Base-by-base conservation (phyloP, 2,329 filamentous ascomycete species). In the Fusarium sambucinum region DNA sequence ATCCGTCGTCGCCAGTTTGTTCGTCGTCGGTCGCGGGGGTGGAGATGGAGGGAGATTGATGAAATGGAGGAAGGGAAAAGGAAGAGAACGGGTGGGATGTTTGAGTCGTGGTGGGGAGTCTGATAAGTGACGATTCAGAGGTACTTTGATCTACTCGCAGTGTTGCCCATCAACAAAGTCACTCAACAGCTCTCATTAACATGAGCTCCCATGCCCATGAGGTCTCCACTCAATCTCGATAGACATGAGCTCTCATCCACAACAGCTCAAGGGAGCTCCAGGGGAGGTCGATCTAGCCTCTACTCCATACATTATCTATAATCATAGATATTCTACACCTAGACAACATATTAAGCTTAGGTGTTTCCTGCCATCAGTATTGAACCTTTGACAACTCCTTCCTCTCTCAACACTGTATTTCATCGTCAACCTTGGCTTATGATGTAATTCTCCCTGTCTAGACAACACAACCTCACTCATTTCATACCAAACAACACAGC, bases 1-100 rank as follows among this genome's bases (percentile, higher is more conserved):
- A 37, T 46, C 13, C 6, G 46, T 54, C 32, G 51, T 57, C 37
- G 56, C 32, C 33, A 48, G 23, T 63, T 55, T 57, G 30, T 32
- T 69, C 62, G 57, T 69, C 35, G 57, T 56, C 41, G 54, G 66
- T 69, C 67, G 62, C 58, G 66, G 67, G 53, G 66, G 52, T 69
- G 66, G 57, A 67, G 66, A 59, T 66, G 50, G 27, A 44, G 66
- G 54, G 47, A 59, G 52, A 67, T 46, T 46, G 53, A 56, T 67
- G 64, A 52, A 48, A 60, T 68, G 65, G 59, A 63, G 29, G 35
- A 66, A 69, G 46, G 56, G 61, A 66, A 50, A 38, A 33, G 47
- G n/a, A 38, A 67, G 53, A 53, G 55, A 61, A 65, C 38, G 21
- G 53, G 54, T 65, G 53, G 60, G 60, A 64, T 64, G 46, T 45